Conservation (phyloP, 2,329 filamentous ascomycete genomes). For the Neopestalotiopsis sp. region DNA sequence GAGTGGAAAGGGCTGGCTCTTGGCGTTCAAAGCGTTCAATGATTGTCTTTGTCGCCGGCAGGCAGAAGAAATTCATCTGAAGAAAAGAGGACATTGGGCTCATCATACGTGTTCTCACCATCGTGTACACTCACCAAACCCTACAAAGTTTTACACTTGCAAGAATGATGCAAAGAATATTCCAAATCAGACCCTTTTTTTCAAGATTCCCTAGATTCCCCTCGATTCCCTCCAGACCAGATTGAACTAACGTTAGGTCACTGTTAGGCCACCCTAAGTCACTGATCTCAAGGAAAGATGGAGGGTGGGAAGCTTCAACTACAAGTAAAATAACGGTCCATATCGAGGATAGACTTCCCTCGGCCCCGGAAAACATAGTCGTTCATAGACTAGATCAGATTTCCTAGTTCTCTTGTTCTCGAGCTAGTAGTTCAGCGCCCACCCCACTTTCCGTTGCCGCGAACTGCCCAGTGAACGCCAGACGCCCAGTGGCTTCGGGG, state of each 20-base stretch:
- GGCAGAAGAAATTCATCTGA: too few relatives aligned
- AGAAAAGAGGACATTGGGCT: too few relatives aligned
- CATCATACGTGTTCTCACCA: too few relatives aligned
- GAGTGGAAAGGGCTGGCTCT: neutral
- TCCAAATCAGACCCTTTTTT: too few relatives aligned
- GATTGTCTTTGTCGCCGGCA: too few relatives aligned
- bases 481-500: neutral
- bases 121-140: too few relatives aligned
- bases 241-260: too few relatives aligned
- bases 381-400: neutral
- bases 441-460: constrained; percentile 1
- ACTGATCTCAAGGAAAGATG: neutral
- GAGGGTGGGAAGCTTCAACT: neutral
- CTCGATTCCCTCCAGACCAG: neutral
- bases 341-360: neutral
- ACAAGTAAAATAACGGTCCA: neutral
- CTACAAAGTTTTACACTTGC: too few relatives aligned
- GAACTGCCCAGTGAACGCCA: neutral
- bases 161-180: too few relatives aligned
- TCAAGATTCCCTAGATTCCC: neutral
- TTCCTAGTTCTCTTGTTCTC: neutral
- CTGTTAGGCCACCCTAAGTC: neutral
- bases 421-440: neutral
- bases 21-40: neutral
- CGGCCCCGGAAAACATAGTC: neutral